Evolutionary conservation across 1,284 basidiomycete genomes (phyloP).

Genomic region (Mycena sp.): DNA sequence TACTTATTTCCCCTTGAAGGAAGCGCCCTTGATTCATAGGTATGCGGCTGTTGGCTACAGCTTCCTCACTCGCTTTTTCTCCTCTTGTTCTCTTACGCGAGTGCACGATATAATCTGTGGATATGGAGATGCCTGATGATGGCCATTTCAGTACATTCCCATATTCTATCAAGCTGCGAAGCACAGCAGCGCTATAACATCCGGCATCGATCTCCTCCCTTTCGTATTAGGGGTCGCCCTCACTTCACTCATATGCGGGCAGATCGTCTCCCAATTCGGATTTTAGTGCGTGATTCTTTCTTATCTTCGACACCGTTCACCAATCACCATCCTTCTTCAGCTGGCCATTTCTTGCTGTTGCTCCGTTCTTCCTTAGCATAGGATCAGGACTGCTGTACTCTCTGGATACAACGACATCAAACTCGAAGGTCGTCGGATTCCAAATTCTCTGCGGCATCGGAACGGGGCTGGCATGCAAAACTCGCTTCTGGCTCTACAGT

Average conservation of each 20-base stretch:
- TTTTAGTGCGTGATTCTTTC: slow-evolving; percentile 38
- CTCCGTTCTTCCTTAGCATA: slow-evolving; percentile 23
- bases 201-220: slow-evolving; percentile 55
- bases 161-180: slow-evolving; percentile 47
- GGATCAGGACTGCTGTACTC: slow-evolving; percentile 56
- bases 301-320: slow-evolving; percentile 45
- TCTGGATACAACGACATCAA: slow-evolving; percentile 42
- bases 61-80: slow-evolving; percentile 28
- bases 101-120: neutral
- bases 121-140: neutral
- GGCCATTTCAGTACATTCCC: slow-evolving; percentile 23
- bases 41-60: slow-evolving; percentile 17
- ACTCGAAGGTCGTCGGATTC: slow-evolving; percentile 49
- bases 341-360: slow-evolving; percentile 37
- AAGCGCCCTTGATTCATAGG: neutral
- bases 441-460: slow-evolving; percentile 45
- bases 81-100: slow-evolving; percentile 24
- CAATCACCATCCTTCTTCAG: slow-evolving; percentile 39
- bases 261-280: slow-evolving; percentile 35
- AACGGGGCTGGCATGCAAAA: slow-evolving; percentile 16
- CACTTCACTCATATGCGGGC: slow-evolving; percentile 46
- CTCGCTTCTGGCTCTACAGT: slow-evolving; percentile 28
- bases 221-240: slow-evolving; percentile 49
- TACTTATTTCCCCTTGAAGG: neutral
- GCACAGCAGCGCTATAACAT: slow-evolving; percentile 45